Evolutionary conservation across 208 protist genomes (phyloP).

Genomic region (Blechomonas ayalai): DNA sequence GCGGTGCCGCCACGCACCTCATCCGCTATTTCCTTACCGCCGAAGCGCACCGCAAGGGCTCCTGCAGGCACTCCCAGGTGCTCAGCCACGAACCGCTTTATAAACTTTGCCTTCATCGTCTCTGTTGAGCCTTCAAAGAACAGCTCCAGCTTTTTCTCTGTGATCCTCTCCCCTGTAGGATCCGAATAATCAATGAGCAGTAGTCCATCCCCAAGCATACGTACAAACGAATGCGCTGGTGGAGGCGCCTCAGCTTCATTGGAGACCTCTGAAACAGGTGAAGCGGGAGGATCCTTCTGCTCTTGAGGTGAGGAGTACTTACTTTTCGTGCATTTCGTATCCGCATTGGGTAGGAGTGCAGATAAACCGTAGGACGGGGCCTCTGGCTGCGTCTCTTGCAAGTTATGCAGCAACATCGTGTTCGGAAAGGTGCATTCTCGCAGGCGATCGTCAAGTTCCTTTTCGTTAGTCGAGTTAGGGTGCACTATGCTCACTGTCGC

Average conservation of each 20-base stretch:
- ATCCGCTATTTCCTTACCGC: neutral
- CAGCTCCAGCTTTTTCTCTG: constrained; percentile 14
- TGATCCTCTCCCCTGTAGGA: neutral
- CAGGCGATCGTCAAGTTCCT: constrained; percentile 14
- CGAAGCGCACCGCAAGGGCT: constrained; percentile 1
- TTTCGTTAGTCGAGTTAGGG: constrained; percentile 3
- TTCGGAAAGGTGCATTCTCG: constrained; percentile 13
- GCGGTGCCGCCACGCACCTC: neutral
- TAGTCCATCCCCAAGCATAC: constrained; percentile 15
- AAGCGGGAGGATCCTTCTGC: too few species aligned
- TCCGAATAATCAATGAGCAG: constrained; percentile 18
- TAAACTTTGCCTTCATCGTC: constrained; percentile 3
- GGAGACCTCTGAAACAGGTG: too few species aligned
- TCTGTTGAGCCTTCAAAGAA: constrained; percentile 15
- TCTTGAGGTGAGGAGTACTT: too few species aligned
- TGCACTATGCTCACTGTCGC: constrained; percentile 29
- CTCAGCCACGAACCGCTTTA: constrained; percentile 11
- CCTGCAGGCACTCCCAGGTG: constrained; percentile 7
- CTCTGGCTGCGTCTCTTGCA: neutral
- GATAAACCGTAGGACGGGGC: neutral
- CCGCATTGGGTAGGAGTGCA: too few species aligned
- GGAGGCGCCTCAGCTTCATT: too few species aligned
- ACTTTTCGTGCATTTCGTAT: too few species aligned
- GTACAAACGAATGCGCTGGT: constrained; percentile 7
- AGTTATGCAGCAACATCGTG: constrained; percentile 18